phyloP scores from a whole-genome alignment of 257 asterid genomes.

The Solanum paucissectum region DNA sequence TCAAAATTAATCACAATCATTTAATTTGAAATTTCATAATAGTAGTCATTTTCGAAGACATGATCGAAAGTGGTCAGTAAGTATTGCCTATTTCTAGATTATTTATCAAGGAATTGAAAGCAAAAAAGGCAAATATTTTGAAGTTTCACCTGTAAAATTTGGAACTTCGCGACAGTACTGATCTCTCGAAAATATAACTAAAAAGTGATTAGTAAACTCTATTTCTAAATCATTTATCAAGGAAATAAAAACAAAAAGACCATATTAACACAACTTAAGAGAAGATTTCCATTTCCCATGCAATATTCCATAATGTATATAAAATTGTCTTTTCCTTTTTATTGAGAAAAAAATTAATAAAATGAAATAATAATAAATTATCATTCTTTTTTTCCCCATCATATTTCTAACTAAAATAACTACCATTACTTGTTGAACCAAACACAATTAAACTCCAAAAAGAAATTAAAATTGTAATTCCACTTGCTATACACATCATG shows the following conservation, averaged over 20 bases:
- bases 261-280: not conserved
- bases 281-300: not conserved
- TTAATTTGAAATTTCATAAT: not conserved
- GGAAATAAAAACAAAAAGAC: not conserved
- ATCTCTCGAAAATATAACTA: too few relatives aligned
- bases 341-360: not conserved
- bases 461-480: constrained; percentile 31
- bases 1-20: not conserved
- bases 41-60: not conserved
- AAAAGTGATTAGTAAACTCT: too few relatives aligned
- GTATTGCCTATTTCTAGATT: not conserved
- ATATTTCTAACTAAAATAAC: not conserved
- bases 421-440: not conserved
- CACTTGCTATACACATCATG: constrained; percentile 27
- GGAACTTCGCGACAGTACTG: not conserved
- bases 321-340: not conserved
- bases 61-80: not conserved
- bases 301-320: not conserved
- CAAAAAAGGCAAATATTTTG: not conserved
- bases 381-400: not conserved
- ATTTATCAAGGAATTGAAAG: not conserved
- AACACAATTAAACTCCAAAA: constrained; percentile 30
- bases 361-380: not conserved
- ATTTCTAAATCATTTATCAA: not conserved
- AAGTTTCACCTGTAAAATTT: not conserved